Evolutionary conservation across 306 rosid genomes (phyloP), one percentile per base, ranked within the genome.

Genomic region (Crotalaria pallida): DNA sequence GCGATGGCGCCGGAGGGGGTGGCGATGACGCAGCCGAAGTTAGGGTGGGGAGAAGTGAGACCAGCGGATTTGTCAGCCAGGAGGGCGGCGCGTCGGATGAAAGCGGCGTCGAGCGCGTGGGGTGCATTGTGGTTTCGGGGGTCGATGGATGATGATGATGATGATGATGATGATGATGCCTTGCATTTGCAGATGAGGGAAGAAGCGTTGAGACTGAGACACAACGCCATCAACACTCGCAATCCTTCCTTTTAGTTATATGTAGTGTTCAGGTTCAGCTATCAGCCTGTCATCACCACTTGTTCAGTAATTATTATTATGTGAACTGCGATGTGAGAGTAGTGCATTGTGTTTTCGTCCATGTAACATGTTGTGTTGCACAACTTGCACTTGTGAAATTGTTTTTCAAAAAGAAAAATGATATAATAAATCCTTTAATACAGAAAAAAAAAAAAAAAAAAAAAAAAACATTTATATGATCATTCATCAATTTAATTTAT

Each of bases 21-120:
- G 70, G 91, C 78, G 64, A 94, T 77, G 73, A 90, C 85, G 76
- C 98, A 90, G 58, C 98, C 98, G 41, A 88, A 88, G 67, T 90
- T 93, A 29, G 97, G 97, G 75, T 94, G 97, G 15, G 97, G 97
- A 22, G 92, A 86, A 10, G 95, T 82, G 81, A 87, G 84, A 15
- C 98, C 97, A 18, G 97, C 89, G 7, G 96, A 90, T 47, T 82
- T 85, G 51, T 87, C 98, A 4, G 98, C 89, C 0, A 94, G 56
- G 10, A 44, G 80, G 36, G 79, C 90, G 31, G 98, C 97, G 71
- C 89, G 94, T 26, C 77, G 79, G 57, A 90, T 72, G 81, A 60
- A 86, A 0, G 69, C 24, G 29, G 97, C 87, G 27, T 90, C 94
- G 16, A 74, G 77, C 19, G 76, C 58, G 69, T 77, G 82, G 51